These are phyloP conservation scores for Suillus discolor DNA, from an alignment of 768 basidiomycete genomes.

Conservation along the genomic window DNA sequence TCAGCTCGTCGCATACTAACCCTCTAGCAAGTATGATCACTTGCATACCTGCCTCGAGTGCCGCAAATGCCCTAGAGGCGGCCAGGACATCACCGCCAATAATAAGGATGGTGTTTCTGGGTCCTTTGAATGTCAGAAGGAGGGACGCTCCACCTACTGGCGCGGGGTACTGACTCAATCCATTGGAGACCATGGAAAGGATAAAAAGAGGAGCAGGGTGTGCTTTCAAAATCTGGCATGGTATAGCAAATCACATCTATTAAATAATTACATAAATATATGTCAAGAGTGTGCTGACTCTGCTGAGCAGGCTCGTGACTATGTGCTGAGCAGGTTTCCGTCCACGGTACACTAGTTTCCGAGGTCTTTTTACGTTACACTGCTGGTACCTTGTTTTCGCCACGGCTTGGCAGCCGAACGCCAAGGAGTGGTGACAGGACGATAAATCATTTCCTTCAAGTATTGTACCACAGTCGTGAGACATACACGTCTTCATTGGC, in stretches of 20 bases:
- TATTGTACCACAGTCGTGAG: too few relatives aligned
- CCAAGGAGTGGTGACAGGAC: too few relatives aligned
- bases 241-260: neutral
- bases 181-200: neutral
- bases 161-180: slow-evolving; percentile 37
- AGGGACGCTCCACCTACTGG: slow-evolving; percentile 71
- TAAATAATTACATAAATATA: too few relatives aligned
- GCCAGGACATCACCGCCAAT: slow-evolving; percentile 81
- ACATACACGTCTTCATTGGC: too few relatives aligned
- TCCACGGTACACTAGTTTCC: too few relatives aligned
- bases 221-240: neutral
- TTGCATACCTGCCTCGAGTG: slow-evolving; percentile 75
- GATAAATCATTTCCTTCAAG: too few relatives aligned
- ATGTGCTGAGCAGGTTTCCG: too few relatives aligned
- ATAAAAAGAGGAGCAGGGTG: neutral
- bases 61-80: slow-evolving; percentile 79
- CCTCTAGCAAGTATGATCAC: slow-evolving; percentile 68
- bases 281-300: too few relatives aligned
- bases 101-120: slow-evolving; percentile 59
- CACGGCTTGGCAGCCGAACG: too few relatives aligned
- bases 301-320: too few relatives aligned
- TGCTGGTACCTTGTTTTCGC: too few relatives aligned
- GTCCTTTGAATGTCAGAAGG: slow-evolving; percentile 72
- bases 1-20: slow-evolving; percentile 69
- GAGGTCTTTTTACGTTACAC: too few relatives aligned